These are phyloP conservation scores for Rhizopogon vinicolor DNA, from an alignment of 768 basidiomycete genomes.

Conservation along the genomic window DNA sequence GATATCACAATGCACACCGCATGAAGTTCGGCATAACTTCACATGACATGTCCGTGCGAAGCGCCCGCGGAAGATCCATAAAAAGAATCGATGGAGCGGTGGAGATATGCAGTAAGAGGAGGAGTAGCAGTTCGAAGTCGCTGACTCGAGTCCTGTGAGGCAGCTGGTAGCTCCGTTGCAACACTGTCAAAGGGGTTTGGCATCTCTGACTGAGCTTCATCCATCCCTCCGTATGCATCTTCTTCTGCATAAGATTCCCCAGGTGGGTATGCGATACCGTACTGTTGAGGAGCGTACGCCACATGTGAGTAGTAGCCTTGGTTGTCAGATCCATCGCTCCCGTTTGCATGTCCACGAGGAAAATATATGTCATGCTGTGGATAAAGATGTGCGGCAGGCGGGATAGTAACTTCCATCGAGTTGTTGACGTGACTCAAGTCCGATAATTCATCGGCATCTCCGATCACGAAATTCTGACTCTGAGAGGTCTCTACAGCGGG, in stretches of 20 bases:
- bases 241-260: conserved; percentile 18
- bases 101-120: conserved; percentile 6
- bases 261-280: conserved; percentile 25
- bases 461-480: conserved; percentile 7
- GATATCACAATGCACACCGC: neutral
- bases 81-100: conserved; percentile 25
- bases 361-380: conserved; percentile 10
- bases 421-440: conserved; percentile 19
- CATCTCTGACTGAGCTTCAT: conserved; percentile 2
- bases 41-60: neutral
- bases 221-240: conserved; percentile 11
- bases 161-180: conserved; percentile 7
- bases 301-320: conserved; percentile 17
- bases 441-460: conserved; percentile 10
- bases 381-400: conserved; percentile 17
- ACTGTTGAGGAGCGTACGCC: conserved; percentile 18
- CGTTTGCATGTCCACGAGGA: conserved; percentile 1
- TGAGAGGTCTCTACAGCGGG: conserved; percentile 7
- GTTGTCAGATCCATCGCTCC: conserved; percentile 1
- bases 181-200: conserved; percentile 11
- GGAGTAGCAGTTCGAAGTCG: neutral
- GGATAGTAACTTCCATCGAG: conserved; percentile 13
- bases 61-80: conserved; percentile 6
- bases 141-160: conserved; percentile 12
- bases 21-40: neutral